Base-by-base conservation (phyloP, 306 rosid species). In the Cicer pinnatifidum region DNA sequence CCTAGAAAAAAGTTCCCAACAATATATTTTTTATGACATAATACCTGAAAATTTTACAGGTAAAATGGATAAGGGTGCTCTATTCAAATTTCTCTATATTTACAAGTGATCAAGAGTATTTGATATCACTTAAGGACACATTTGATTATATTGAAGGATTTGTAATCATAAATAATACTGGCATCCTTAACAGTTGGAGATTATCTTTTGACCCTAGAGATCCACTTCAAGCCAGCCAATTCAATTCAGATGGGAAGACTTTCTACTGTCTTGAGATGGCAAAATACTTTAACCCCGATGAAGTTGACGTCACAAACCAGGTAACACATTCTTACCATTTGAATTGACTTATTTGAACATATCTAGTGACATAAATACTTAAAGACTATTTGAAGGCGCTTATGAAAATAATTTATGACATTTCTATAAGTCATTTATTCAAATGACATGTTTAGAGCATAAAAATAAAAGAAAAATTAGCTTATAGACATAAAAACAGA, bases 101-200 rank as follows among this genome's bases (percentile, higher is more conserved):
- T 81, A 20, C 90, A 53, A 81, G 75, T 71, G 97, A 94, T 81
- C 97, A 94, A 88, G 99, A 94, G 84, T 37, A 79, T 67, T 80
- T 94, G 47, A 85, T 94, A 86, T 88, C 97, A 67, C 80, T 91
- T 43, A 76, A 78, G 51, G 73, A 88, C 67, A 83, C 92, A 39
- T 88, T 94, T 57, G 96, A 91, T 75, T 94, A 94, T 35, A 65
- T 94, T 65, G 99, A 94, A 87, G 99, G 99, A 54, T 94, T 94
- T 62, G 97, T 90, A 28, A 73, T 86, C 60, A 88, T 85, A 69
- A 94, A 94, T 38, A 84, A 88, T 75, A 94, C 89, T 1, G 93
- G 90, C 48, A 79, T 90, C 47, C 96, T 94, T 35, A 85, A 94
- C 72, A 87, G 77, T 68, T 94, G 99, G 99, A 90, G 96, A 77